Evolutionary conservation across 371 early-diverging fungal genomes (phyloP).

Genomic region (Mortierella sp.): DNA sequence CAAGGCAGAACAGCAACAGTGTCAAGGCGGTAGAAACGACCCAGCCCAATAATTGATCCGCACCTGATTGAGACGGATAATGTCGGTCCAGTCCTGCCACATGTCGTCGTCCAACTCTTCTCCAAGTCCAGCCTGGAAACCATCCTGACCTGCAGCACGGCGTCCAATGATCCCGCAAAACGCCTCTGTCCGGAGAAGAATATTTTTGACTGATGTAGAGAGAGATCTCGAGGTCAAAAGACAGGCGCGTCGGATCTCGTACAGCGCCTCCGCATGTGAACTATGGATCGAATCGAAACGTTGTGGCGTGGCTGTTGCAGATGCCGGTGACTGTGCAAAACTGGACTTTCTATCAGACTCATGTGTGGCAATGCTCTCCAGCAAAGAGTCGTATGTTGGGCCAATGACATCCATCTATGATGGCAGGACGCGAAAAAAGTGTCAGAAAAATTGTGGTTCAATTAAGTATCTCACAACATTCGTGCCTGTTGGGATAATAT

Average conservation of each 20-base stretch:
- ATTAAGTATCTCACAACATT: not conserved
- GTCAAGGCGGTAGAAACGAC: not conserved
- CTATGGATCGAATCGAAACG: conserved; percentile 46
- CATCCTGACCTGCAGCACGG: conserved; percentile 50
- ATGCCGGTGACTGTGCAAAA: not conserved
- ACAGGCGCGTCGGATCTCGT: conserved; percentile 47
- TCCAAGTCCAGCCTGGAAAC: conserved; percentile 38
- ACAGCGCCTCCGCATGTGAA: conserved; percentile 35
- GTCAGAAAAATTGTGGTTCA: not conserved
- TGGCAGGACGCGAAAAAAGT: not conserved
- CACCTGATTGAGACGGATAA: conserved; percentile 36
- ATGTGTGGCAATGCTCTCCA: conserved; percentile 34
- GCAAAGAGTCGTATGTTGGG: conserved; percentile 58
- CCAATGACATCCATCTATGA: conserved; percentile 77
- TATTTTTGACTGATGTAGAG: conserved; percentile 22
- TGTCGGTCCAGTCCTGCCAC: conserved; percentile 50
- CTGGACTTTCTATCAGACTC: conserved; percentile 21
- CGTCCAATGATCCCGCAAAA: conserved; percentile 46
- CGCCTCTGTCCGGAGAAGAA: conserved; percentile 19
- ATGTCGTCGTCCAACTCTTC: conserved; percentile 34
- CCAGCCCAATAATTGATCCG: not conserved
- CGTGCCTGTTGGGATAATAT: not conserved
- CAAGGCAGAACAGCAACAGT: conserved; percentile 23
- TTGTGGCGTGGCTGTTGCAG: conserved; percentile 6
- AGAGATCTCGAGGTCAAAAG: conserved; percentile 33